Percentiles rank a stretch among this genome's conserved stretches.
Evolutionary conservation across 441 rosid species (phyloP).

Genomic region (Isatis lusitanica): DNA sequence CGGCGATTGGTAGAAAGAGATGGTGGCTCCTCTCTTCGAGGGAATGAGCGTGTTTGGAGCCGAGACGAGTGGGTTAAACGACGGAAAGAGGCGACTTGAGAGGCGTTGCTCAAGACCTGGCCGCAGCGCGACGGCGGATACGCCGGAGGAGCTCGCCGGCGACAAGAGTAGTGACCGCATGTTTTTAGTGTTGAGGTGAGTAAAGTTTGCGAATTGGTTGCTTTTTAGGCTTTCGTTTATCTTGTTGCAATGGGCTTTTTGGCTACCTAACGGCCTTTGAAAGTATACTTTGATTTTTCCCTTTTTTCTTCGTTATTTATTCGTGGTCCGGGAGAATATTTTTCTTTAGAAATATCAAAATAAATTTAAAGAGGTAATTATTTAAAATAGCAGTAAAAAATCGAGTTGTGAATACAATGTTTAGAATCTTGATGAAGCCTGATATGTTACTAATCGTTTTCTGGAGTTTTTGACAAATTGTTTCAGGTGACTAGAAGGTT

Average conservation of each 20-base stretch:
- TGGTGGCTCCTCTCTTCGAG: constrained; percentile 22
- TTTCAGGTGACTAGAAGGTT: too few species aligned
- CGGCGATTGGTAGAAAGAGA: constrained; percentile 33
- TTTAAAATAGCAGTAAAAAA: too few species aligned
- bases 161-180: constrained; percentile 71
- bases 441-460: too few species aligned
- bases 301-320: neutral
- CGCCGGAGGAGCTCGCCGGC: constrained; percentile 50
- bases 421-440: too few species aligned
- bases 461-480: too few species aligned
- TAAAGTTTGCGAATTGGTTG: constrained; percentile 4
- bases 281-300: neutral
- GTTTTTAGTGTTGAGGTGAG: neutral
- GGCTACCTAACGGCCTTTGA: constrained; percentile 27
- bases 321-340: neutral
- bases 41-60: constrained; percentile 28
- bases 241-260: constrained; percentile 23
- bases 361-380: too few species aligned
- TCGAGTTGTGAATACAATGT: too few species aligned
- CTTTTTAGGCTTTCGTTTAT: constrained; percentile 19
- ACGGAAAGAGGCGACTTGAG: constrained; percentile 10
- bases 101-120: constrained; percentile 28
- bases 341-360: too few species aligned
- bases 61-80: constrained; percentile 16
- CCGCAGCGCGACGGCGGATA: constrained; percentile 34